These are phyloP conservation scores for Fusarium sambucinum DNA, from an alignment of 2,329 filamentous ascomycete genomes.

Conservation along the genomic window DNA sequence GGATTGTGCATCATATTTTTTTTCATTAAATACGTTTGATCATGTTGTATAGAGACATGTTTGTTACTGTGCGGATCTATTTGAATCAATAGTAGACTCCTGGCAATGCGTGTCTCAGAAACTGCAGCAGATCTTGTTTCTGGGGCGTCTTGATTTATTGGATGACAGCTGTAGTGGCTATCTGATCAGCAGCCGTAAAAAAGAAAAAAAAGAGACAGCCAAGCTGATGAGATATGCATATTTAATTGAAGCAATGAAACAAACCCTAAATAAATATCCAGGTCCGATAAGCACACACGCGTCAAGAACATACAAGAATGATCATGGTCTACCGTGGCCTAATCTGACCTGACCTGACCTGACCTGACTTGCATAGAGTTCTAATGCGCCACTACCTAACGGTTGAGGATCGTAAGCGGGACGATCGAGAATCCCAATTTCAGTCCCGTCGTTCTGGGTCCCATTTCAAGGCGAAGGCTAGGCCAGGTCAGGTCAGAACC, in stretches of 20 bases:
- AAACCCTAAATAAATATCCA: neutral
- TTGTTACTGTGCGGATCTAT: neutral
- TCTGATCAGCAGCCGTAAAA: neutral
- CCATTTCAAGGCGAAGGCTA: neutral
- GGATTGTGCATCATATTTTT: conserved; percentile 7
- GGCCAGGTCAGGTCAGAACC: neutral
- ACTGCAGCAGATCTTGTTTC: conserved; percentile 19
- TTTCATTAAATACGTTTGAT: neutral
- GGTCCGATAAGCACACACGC: neutral
- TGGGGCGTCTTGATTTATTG: neutral
- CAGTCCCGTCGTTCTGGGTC: conserved; percentile 26
- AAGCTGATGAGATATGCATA: neutral
- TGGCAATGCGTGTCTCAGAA: conserved; percentile 25
- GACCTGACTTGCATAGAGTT: neutral
- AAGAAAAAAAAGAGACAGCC: neutral
- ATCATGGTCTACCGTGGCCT: neutral
- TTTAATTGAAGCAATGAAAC: neutral
- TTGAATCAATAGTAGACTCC: conserved; percentile 2
- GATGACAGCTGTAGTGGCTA: neutral
- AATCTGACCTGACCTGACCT: neutral
- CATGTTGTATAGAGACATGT: neutral
- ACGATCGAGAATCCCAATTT: conserved; percentile 35
- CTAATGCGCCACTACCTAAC: conserved; percentile 27
- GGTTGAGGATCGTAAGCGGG: conserved; percentile 29
- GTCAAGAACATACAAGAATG: neutral